Evolutionary conservation across 352 stramenopile genomes (phyloP).

Genomic region (Phytophthora chlamydospora): DNA sequence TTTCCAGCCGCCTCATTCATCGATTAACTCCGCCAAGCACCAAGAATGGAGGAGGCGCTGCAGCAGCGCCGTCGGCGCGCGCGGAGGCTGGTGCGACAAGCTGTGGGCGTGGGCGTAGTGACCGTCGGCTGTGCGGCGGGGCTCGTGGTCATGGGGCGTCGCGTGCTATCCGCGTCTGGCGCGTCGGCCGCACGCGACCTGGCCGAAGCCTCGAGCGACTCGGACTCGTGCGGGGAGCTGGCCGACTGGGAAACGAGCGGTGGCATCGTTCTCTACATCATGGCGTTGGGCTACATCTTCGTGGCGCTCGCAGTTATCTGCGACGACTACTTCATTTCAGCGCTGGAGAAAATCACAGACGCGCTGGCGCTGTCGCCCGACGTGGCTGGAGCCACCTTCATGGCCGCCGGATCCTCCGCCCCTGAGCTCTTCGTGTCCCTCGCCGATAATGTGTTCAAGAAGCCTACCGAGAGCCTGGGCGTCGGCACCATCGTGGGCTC

Average conservation of each 20-base stretch:
- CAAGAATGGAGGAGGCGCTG: background rate
- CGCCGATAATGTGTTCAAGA: constrained; percentile 79
- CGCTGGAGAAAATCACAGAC: constrained; percentile 82
- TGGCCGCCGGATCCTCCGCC: constrained; percentile 82
- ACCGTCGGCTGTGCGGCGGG: constrained; percentile 23
- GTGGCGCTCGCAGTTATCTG: constrained; percentile 88
- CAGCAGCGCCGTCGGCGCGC: constrained; percentile 11
- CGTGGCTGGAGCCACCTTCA: constrained; percentile 84
- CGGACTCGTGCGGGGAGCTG: constrained; percentile 43
- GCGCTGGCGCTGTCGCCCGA: constrained; percentile 66
- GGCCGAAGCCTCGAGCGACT: constrained; percentile 22
- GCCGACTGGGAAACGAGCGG: constrained; percentile 58
- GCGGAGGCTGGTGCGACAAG: constrained; percentile 28
- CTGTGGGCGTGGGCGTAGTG: constrained; percentile 30
- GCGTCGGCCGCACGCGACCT: constrained; percentile 9
- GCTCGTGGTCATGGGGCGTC: constrained; percentile 21
- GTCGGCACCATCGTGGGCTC: constrained; percentile 88
- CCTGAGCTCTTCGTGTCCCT: constrained; percentile 85
- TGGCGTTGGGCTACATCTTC: constrained; percentile 77
- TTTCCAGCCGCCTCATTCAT: background rate
- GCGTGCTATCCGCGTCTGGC: constrained; percentile 8
- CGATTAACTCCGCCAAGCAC: background rate
- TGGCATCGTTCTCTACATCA: constrained; percentile 68
- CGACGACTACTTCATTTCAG: constrained; percentile 88
- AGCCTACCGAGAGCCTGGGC: constrained; percentile 65